Base-by-base conservation (phyloP, 345 rosid genomes). In the Arabidopsis suecica region DNA sequence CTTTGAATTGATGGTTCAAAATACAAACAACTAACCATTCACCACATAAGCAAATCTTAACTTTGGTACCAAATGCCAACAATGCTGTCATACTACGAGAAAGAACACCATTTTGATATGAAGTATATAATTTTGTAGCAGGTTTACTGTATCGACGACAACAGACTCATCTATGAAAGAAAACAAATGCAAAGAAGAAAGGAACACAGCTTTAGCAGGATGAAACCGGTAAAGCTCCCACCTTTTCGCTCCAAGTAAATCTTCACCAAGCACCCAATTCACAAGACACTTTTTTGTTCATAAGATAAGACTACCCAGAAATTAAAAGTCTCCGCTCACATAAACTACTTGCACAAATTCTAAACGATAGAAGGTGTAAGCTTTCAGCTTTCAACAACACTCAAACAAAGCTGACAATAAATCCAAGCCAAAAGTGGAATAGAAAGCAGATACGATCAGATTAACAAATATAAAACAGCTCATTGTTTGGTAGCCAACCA, bases 201-300 rank as follows among this genome's bases (percentile, higher is more conserved):
- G 0, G 8, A 23, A n/a, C 59, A 36, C 1, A 61, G 28, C 37
- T 44, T 23, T 25, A 36, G 71, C 41, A 62, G 48, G 16, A 64
- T 14, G 30, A 8, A 62, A 70, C 66, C 5, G 1, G 61, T 47
- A 63, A 71, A 71, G 76, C 62, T 32, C n/a, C 61, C 32, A 64
- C 55, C 67, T 71, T 71, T 65, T 20, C 5, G 7, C 12, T 49
- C 30, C 28, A 14, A 18, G 25, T 14, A 28, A 47, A 22, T 71
- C n/a, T 48, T 37, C 53, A 77, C 44, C 41, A 47, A 76, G 0
- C 57, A 54, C 37, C 37, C 44, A 64, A 70, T 38, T 16, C 48
- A 51, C 28, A 55, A 25, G 56, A 16, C 30, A 32, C 14, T 67
- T 9, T 1, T 22, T 9, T 8, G 30, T 5, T 41, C 18, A 45